Evolutionary conservation across 352 stramenopile genomes (phyloP).

Genomic region (Globisporangium lucens): DNA sequence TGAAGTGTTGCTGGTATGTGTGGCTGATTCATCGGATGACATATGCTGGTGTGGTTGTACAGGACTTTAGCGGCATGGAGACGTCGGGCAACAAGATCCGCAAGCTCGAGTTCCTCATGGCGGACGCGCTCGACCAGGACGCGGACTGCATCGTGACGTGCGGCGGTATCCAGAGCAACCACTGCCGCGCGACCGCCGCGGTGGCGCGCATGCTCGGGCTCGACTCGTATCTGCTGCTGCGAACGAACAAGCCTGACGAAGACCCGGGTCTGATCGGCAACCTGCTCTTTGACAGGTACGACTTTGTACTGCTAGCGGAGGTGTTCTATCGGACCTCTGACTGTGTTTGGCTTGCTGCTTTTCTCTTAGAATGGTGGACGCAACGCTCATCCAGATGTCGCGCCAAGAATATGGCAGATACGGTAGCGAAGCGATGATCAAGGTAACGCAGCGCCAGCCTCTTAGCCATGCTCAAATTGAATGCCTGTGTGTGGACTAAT

Average conservation of each 20-base stretch:
- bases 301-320: constrained; percentile 5
- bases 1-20: not conserved
- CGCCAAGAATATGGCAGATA: constrained; percentile 76
- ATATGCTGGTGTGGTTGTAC: not conserved
- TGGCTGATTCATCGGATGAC: not conserved
- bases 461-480: too few species aligned
- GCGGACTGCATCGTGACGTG: constrained; percentile 91
- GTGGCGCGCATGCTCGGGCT: constrained; percentile 88
- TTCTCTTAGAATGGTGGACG: constrained; percentile 51
- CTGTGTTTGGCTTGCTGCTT: not conserved
- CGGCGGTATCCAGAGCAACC: constrained; percentile 93
- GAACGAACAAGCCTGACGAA: constrained; percentile 71
- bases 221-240: constrained; percentile 90
- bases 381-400: constrained; percentile 78
- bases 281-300: constrained; percentile 66
- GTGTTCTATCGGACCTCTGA: not conserved
- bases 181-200: constrained; percentile 87
- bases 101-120: constrained; percentile 94
- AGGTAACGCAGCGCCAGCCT: constrained; percentile 27
- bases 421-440: constrained; percentile 78
- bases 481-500: too few species aligned
- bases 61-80: constrained; percentile 89
- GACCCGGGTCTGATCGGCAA: constrained; percentile 73
- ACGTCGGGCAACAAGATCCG: constrained; percentile 95
- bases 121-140: constrained; percentile 82